Percentiles rank a stretch among this genome's conserved stretches.
Conservation (phyloP, 305 asterid species). For the Fraxinus angustifolia region DNA sequence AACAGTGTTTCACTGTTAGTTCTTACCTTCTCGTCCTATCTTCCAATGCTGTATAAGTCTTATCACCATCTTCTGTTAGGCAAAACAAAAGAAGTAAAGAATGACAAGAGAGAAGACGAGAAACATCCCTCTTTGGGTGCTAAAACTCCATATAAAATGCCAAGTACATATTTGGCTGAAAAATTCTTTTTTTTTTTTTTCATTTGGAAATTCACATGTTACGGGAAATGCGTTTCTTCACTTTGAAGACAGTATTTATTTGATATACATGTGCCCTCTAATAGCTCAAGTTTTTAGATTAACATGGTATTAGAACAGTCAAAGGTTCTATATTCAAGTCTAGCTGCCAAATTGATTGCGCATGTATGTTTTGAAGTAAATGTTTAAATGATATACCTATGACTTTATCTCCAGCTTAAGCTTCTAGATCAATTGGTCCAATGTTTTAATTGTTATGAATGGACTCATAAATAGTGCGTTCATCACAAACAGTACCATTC, state of each 20-base stretch:
- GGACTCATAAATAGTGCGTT: neutral
- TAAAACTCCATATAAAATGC: neutral
- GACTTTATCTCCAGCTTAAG: neutral
- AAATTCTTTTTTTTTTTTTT: neutral
- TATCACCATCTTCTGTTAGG: constrained; percentile 6
- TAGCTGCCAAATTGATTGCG: neutral
- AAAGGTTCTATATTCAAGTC: neutral
- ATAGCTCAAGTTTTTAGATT: neutral
- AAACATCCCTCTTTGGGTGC: neutral
- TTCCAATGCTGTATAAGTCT: neutral
- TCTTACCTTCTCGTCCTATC: neutral
- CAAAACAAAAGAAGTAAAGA: neutral
- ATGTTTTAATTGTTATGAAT: neutral
- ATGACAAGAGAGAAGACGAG: neutral
- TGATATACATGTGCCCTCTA: neutral
- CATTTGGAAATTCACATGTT: neutral
- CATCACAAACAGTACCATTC: neutral
- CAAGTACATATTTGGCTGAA: neutral
- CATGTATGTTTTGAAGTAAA: neutral
- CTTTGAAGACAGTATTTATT: neutral
- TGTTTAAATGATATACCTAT: neutral
- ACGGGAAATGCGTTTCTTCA: constrained; percentile 1
- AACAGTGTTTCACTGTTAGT: neutral
- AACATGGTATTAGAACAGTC: neutral
- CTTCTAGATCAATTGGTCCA: neutral